Evolutionary conservation across 176 grass and related monocot species (phyloP).

Genomic region (Triticum timopheevii): DNA sequence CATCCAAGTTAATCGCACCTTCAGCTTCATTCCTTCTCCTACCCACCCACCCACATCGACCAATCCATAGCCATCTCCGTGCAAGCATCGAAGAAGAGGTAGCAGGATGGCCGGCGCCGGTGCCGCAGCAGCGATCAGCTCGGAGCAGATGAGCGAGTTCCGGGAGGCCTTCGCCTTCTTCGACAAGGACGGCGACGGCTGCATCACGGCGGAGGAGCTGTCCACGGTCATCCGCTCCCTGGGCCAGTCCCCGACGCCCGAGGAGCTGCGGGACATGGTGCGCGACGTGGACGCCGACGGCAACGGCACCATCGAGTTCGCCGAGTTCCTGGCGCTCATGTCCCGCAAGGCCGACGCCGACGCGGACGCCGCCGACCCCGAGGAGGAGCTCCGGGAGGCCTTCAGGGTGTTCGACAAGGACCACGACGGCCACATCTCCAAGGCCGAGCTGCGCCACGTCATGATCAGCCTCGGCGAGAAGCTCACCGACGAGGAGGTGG

Average conservation of each 20-base stretch:
- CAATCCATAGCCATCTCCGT: too few species aligned
- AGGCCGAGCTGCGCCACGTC: conserved; percentile 50
- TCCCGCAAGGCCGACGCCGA: conserved; percentile 19
- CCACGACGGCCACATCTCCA: conserved; percentile 81
- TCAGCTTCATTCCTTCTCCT: neutral
- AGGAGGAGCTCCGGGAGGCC: conserved; percentile 84
- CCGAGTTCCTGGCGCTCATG: conserved; percentile 72
- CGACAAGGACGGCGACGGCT: conserved; percentile 90
- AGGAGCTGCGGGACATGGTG: conserved; percentile 76
- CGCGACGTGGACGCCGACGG: conserved; percentile 75
- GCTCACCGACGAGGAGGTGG: conserved; percentile 69
- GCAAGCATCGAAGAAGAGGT: too few species aligned
- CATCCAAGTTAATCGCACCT: neutral
- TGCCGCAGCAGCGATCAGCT: neutral
- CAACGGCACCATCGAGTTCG: conserved; percentile 81
- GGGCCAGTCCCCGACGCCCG: conserved; percentile 50
- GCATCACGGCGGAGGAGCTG: conserved; percentile 80
- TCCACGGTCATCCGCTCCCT: conserved; percentile 66
- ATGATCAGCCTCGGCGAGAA: conserved; percentile 87
- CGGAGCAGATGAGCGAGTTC: conserved; percentile 69
- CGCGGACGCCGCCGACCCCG: conserved; percentile 5
- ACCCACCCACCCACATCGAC: too few species aligned
- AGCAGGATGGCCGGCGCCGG: neutral
- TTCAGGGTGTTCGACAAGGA: conserved; percentile 98
- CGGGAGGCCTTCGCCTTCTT: conserved; percentile 82